These are phyloP conservation scores for Rhynchosporium graminicola DNA, from an alignment of 2,329 filamentous ascomycete genomes.

Conservation along the genomic window DNA sequence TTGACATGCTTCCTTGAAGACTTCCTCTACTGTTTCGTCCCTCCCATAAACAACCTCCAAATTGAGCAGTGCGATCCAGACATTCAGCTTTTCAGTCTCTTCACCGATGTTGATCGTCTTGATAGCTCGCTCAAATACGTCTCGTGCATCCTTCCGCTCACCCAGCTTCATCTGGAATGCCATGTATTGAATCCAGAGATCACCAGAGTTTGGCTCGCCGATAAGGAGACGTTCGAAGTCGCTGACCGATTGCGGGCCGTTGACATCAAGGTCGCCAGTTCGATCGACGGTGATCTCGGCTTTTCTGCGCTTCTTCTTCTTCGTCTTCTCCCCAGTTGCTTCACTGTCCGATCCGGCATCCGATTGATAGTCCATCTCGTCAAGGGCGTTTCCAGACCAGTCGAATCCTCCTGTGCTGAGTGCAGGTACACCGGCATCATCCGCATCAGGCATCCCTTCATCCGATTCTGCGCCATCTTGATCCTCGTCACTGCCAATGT, in stretches of 20 bases:
- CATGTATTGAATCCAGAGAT: slow-evolving; percentile 97
- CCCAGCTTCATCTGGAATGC: slow-evolving; percentile 94
- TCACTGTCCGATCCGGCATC: slow-evolving; percentile 50
- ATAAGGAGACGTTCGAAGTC: slow-evolving; percentile 94
- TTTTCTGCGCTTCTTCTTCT: slow-evolving; percentile 76
- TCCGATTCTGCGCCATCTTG: slow-evolving; percentile 28
- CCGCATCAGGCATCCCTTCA: slow-evolving; percentile 41
- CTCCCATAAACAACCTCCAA: slow-evolving; percentile 88
- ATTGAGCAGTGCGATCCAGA: slow-evolving; percentile 94
- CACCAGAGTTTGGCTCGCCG: slow-evolving; percentile 88
- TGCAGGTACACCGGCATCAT: slow-evolving; percentile 45
- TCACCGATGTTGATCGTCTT: slow-evolving; percentile 89
- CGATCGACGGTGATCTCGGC: slow-evolving; percentile 80
- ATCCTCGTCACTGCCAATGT: slow-evolving; percentile 44
- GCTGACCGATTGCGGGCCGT: slow-evolving; percentile 84
- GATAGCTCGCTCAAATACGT: slow-evolving; percentile 87
- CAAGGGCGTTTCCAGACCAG: slow-evolving; percentile 75
- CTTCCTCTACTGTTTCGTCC: slow-evolving; percentile 77
- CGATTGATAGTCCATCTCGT: slow-evolving; percentile 47
- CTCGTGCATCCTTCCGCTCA: slow-evolving; percentile 83
- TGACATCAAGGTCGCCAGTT: slow-evolving; percentile 86
- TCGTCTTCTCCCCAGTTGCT: slow-evolving; percentile 46
- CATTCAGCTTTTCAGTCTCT: slow-evolving; percentile 88
- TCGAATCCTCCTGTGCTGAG: slow-evolving; percentile 79
- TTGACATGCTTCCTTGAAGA: slow-evolving; percentile 90